Evolutionary conservation across 345 rosid genomes (phyloP).

Genomic region (Citrus maxima): DNA sequence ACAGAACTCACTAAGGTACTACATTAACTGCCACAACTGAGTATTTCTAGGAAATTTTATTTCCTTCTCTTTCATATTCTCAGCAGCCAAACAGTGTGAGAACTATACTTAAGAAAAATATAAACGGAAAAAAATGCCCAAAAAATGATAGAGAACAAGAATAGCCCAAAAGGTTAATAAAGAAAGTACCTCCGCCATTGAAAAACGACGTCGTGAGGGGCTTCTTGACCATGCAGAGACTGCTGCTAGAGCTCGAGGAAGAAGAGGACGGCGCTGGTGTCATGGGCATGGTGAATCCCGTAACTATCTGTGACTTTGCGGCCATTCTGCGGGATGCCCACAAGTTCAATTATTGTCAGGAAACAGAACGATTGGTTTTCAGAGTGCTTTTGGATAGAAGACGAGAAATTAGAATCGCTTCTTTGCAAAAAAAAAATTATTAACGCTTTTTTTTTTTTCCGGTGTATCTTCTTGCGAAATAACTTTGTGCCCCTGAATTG

Average conservation of each 20-base stretch:
- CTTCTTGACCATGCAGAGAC: constrained; percentile 26
- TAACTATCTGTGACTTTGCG: constrained; percentile 34
- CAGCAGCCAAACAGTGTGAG: neutral
- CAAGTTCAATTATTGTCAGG: neutral
- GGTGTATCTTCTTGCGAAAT: neutral
- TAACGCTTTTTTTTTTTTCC: neutral
- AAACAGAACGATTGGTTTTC: neutral
- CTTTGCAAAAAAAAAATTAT: neutral
- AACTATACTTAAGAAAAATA: neutral
- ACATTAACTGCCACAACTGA: neutral
- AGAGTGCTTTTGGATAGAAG: constrained; percentile 3
- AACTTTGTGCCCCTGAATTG: neutral
- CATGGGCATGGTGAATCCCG: constrained; percentile 35
- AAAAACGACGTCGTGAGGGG: constrained; percentile 42
- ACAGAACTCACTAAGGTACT: neutral
- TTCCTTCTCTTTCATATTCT: neutral
- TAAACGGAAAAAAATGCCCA: neutral
- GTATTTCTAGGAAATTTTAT: neutral
- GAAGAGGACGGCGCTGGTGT: constrained; percentile 30
- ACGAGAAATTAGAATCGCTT: constrained; percentile 1
- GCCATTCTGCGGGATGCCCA: constrained; percentile 15
- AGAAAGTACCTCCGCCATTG: constrained; percentile 38
- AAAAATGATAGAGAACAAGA: neutral
- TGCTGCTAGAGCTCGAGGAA: constrained; percentile 29
- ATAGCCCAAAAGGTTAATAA: neutral